Percentiles rank a stretch among this genome's conserved stretches.
Conservation (phyloP, 495 filamentous ascomycete genomes). For the Mycothermus thermophilus region DNA sequence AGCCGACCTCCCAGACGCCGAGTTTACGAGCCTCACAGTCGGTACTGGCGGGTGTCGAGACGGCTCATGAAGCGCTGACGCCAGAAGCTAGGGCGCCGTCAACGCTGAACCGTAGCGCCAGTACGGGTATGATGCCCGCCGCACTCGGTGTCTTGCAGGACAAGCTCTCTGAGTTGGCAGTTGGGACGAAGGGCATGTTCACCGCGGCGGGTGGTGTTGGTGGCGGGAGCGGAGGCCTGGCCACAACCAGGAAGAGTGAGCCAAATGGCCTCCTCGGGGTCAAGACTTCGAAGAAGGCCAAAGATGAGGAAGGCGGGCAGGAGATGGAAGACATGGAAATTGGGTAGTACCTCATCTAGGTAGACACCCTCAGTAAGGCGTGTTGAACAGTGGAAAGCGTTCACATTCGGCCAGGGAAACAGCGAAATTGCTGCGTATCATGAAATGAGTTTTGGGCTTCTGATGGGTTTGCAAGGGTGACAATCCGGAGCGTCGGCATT, state of each 20-base stretch:
- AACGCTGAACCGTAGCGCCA: constrained; percentile 26
- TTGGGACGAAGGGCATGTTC: constrained; percentile 24
- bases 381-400: no score
- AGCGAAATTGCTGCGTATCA: no score
- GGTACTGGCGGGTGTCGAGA: constrained; percentile 29
- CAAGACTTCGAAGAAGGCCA: not conserved
- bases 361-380: no score
- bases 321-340: constrained; percentile 25
- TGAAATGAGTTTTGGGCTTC: no score
- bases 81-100: constrained; percentile 18
- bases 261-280: not conserved
- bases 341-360: no score
- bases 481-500: no score
- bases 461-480: no score
- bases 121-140: constrained; percentile 26
- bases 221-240: constrained; percentile 1
- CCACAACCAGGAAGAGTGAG: constrained; percentile 6
- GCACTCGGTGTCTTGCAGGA: constrained; percentile 32
- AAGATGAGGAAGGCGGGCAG: constrained; percentile 10
- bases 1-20: constrained; percentile 25
- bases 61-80: constrained; percentile 27
- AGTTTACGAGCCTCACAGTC: no score
- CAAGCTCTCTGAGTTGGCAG: constrained; percentile 33
- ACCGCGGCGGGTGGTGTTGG: no score
- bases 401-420: no score